These are phyloP conservation scores for Actinomortierella ambigua DNA, from an alignment of 371 early-diverging fungal genomes.

Conservation along the genomic window DNA sequence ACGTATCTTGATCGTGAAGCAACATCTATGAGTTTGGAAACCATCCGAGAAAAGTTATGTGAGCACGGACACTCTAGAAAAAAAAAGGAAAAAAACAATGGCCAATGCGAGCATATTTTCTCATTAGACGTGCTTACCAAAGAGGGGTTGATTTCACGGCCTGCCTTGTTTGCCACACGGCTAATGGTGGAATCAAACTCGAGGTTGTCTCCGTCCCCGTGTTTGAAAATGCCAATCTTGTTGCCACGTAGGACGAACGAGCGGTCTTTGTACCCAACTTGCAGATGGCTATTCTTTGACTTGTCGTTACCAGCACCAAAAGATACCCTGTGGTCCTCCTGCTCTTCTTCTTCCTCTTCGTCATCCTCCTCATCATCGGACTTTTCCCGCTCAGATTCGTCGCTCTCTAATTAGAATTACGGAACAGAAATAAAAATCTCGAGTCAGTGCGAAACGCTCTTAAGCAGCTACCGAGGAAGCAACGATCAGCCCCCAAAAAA, in stretches of 20 bases:
- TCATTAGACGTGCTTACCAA: too few species aligned
- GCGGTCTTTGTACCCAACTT: conserved; percentile 78
- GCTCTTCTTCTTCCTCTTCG: conserved; percentile 28
- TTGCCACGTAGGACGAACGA: conserved; percentile 89
- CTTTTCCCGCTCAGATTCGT: conserved; percentile 17
- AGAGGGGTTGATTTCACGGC: conserved; percentile 55
- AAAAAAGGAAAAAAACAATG: too few species aligned
- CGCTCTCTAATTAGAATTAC: neutral
- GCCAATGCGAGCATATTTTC: too few species aligned
- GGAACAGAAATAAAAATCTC: neutral
- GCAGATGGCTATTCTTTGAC: conserved; percentile 67
- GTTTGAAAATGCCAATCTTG: conserved; percentile 83
- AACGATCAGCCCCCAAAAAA: too few species aligned
- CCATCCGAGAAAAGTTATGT: too few species aligned
- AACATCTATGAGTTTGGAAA: conserved; percentile 49
- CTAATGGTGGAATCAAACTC: conserved; percentile 74
- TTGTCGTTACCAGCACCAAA: conserved; percentile 21
- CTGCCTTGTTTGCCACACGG: conserved; percentile 51
- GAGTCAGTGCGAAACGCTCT: too few species aligned
- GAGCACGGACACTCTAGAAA: too few species aligned
- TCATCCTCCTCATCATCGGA: conserved; percentile 26
- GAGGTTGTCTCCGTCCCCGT: conserved; percentile 68
- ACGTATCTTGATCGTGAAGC: conserved; percentile 80
- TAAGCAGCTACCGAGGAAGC: too few species aligned
- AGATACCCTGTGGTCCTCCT: conserved; percentile 9